These are phyloP conservation scores for Chlorella sp. DNA, from an alignment of 139 green algal species.

Conservation along the genomic window DNA sequence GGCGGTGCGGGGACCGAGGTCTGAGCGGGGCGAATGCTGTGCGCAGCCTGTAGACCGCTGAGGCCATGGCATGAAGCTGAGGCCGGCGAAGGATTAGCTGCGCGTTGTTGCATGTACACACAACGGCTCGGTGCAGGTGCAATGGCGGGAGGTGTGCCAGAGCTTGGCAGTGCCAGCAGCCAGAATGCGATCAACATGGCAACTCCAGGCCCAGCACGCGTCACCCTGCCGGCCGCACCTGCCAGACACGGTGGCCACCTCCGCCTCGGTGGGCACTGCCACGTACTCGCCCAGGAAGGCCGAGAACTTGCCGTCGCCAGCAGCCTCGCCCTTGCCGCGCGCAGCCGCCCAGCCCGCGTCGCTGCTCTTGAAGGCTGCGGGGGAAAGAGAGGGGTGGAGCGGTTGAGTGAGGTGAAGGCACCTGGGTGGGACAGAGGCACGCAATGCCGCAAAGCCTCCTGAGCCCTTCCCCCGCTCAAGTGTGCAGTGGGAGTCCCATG, in stretches of 20 bases:
- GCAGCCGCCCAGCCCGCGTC: constrained; percentile 24
- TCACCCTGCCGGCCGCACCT: no score
- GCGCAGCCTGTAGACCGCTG: constrained; percentile 51
- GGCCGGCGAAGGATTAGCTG: constrained; percentile 31
- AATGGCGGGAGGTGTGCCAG: no score
- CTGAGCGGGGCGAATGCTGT: constrained; percentile 25
- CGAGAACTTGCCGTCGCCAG: constrained; percentile 40
- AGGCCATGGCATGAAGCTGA: not conserved
- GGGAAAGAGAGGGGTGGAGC: not conserved
- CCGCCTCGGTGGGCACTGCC: constrained; percentile 24
- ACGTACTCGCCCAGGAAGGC: constrained; percentile 63
- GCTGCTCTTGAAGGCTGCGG: constrained; percentile 54
- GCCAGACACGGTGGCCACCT: not conserved
- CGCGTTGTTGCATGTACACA: not conserved
- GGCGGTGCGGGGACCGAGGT: not conserved
- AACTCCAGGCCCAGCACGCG: no score
- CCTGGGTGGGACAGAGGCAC: no score
- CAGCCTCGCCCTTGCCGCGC: not conserved
- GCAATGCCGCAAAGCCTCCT: no score
- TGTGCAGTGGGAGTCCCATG: no score
- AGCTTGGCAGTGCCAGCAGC: no score
- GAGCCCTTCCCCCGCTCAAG: no score
- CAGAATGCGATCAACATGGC: no score
- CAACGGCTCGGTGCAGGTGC: no score
- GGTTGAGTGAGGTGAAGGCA: no score